phyloP scores from a whole-genome alignment of 345 rosid species.

The Citrus trifoliata region DNA sequence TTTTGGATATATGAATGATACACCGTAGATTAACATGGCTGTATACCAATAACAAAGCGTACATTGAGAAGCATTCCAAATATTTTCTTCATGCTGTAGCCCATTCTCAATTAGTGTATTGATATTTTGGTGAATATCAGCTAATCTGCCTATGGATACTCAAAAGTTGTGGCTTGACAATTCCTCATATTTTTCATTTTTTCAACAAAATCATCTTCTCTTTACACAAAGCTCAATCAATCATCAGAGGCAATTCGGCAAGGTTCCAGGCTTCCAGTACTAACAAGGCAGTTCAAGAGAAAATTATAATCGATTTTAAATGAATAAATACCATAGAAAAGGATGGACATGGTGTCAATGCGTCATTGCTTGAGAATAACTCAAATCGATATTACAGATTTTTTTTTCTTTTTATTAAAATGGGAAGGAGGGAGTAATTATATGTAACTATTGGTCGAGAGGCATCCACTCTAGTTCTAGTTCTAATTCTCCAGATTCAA shows the following conservation, averaged over 20 bases:
- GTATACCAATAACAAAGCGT: too few species aligned
- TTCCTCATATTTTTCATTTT: background rate
- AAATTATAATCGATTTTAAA: background rate
- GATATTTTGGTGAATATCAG: too few species aligned
- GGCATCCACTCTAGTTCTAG: conserved; percentile 78
- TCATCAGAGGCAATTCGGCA: background rate
- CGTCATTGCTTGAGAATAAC: background rate
- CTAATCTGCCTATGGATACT: too few species aligned
- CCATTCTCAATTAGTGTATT: too few species aligned
- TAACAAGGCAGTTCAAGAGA: background rate
- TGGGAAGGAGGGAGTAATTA: background rate
- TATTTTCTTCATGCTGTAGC: too few species aligned
- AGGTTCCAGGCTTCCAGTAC: background rate
- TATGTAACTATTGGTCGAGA: conserved; percentile 58
- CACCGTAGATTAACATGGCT: too few species aligned
- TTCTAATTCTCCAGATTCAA: conserved; percentile 82
- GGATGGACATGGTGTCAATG: background rate
- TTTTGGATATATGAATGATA: too few species aligned
- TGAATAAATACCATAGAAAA: conserved; percentile 7
- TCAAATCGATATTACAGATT: background rate
- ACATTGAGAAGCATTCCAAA: too few species aligned
- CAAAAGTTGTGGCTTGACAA: background rate
- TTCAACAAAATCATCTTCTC: background rate
- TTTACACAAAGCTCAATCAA: background rate
- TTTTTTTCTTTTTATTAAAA: conserved; percentile 1